phyloP scores from a whole-genome alignment of 1,139 yeast genomes.

The Blastobotrys arbuscula region DNA sequence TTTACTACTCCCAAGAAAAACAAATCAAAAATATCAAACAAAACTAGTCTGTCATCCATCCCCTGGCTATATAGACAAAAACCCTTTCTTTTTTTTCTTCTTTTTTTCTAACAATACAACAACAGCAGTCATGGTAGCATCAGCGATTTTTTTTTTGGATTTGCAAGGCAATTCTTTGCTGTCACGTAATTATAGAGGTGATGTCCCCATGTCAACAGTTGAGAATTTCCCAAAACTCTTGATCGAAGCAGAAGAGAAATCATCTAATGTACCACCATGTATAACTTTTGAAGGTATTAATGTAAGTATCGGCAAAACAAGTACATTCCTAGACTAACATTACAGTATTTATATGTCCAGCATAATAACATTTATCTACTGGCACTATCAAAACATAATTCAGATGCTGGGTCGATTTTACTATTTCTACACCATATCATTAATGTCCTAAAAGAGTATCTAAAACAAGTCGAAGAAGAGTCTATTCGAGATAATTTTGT shows the following conservation, averaged over 20 bases:
- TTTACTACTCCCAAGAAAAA: background rate
- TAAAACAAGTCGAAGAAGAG: constrained; percentile 87
- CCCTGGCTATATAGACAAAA: too few species aligned
- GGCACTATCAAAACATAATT: constrained; percentile 71
- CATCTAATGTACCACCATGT: constrained; percentile 61
- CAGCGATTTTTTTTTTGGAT: constrained; percentile 86
- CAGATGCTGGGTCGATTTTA: constrained; percentile 74
- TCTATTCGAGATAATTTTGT: constrained; percentile 92
- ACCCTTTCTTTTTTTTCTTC: too few species aligned
- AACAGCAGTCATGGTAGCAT: constrained; percentile 87
- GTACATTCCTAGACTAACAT: background rate
- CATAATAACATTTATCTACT: constrained; percentile 82
- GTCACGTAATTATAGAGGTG: constrained; percentile 89
- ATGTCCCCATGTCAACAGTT: constrained; percentile 71
- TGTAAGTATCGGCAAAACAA: background rate
- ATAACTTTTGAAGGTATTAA: constrained; percentile 71
- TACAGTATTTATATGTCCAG: constrained; percentile 61
- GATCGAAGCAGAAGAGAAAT: constrained; percentile 60
- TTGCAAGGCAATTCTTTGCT: constrained; percentile 83
- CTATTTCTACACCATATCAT: constrained; percentile 72
- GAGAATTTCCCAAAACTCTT: constrained; percentile 78
- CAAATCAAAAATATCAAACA: background rate
- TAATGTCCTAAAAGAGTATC: constrained; percentile 66
- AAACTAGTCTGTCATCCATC: background rate
- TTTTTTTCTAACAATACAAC: too few species aligned